Percentiles rank a stretch among this genome's conserved stretches.
Evolutionary conservation across 805 yeast genomes (phyloP).

Genomic region (Barnettozyma vustinii): DNA sequence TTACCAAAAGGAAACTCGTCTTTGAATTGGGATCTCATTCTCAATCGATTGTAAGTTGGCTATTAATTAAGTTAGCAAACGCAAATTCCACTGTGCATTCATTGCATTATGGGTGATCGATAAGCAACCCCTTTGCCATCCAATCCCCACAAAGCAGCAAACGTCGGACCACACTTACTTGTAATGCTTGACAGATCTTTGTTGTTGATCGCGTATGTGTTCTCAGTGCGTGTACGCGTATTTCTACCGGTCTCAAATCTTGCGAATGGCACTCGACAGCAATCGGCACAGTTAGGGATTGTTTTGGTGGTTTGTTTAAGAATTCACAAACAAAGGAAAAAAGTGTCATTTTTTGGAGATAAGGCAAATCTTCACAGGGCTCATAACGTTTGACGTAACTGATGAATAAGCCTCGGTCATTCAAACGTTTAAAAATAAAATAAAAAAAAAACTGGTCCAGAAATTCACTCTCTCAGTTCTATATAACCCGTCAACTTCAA

Average conservation of each 20-base stretch:
- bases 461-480: background rate
- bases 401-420: background rate
- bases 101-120: background rate
- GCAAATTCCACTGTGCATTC: background rate
- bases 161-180: background rate
- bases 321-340: background rate
- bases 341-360: conserved; percentile 3
- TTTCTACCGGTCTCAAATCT: background rate
- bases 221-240: background rate
- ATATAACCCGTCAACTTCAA: background rate
- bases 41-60: background rate
- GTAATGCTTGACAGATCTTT: background rate
- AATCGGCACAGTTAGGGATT: background rate
- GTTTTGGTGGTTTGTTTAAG: background rate
- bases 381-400: background rate
- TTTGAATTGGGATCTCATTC: conserved; percentile 87
- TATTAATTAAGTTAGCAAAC: background rate
- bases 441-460: background rate
- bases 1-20: conserved; percentile 92
- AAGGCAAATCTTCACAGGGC: background rate
- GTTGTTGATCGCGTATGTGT: background rate
- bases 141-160: background rate
- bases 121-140: background rate
- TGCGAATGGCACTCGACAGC: background rate
- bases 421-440: too few relatives aligned